Percentiles rank a stretch among this genome's conserved stretches.
phyloP scores from a whole-genome alignment of 139 green algal genomes.

The Chlorella sp. region DNA sequence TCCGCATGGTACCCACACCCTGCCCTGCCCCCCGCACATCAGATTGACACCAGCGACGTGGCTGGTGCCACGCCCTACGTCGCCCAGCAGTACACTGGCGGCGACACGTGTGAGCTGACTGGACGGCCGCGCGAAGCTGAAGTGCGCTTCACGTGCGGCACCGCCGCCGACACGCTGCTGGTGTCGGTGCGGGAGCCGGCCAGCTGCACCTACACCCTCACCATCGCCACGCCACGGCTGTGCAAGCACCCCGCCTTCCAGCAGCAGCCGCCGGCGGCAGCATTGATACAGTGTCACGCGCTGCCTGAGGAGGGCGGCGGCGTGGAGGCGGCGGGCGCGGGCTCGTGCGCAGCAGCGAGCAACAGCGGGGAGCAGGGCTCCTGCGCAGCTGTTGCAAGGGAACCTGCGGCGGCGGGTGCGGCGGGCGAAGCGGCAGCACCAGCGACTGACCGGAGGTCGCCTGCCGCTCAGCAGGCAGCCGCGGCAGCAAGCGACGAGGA shows the following conservation, averaged over 20 bases:
- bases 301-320: neutral
- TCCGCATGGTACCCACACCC: no score
- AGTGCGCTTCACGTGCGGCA: slow-evolving; percentile 72
- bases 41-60: slow-evolving; percentile 49
- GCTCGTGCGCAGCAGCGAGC: neutral
- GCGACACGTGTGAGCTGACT: slow-evolving; percentile 76
- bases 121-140: slow-evolving; percentile 56
- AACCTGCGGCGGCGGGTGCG: neutral
- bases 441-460: neutral
- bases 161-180: slow-evolving; percentile 37
- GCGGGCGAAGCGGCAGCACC: neutral
- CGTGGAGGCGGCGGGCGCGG: neutral
- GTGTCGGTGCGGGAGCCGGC: slow-evolving; percentile 74
- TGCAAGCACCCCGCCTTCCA: slow-evolving; percentile 76
- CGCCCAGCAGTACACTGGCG: slow-evolving; percentile 62
- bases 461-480: neutral
- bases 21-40: neutral
- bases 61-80: slow-evolving; percentile 63
- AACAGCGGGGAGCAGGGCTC: neutral
- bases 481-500: neutral
- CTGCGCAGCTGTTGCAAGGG: no score
- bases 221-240: slow-evolving; percentile 71
- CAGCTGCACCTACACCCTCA: slow-evolving; percentile 81
- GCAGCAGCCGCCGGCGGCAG: neutral
- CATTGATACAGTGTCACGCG: slow-evolving; percentile 32